Evolutionary conservation across 495 filamentous ascomycete genomes (phyloP).

Genomic region (Daldinia grandis): DNA sequence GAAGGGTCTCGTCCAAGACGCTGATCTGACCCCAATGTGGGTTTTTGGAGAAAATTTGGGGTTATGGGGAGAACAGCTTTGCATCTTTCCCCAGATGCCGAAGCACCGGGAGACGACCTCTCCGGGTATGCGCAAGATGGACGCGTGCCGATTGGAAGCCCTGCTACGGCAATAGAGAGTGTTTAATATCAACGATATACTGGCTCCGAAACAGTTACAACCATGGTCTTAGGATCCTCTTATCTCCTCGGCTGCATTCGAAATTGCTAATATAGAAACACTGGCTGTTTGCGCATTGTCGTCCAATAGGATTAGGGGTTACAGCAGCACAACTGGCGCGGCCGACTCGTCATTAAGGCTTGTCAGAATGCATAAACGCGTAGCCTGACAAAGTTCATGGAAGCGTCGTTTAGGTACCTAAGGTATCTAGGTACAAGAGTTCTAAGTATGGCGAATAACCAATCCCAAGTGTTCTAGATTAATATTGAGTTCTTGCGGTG

Average conservation of each 20-base stretch:
- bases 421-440: neutral
- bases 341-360: constrained; percentile 3
- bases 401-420: neutral
- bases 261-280: constrained; percentile 23
- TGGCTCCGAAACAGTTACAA: constrained; percentile 20
- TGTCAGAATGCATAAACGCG: neutral
- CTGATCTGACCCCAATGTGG: constrained; percentile 37
- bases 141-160: constrained; percentile 37
- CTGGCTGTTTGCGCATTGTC: neutral
- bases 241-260: constrained; percentile 14
- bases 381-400: constrained; percentile 4
- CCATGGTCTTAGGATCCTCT: neutral
- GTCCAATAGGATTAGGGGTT: neutral
- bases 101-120: constrained; percentile 38
- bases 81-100: constrained; percentile 41
- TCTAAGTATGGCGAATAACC: neutral
- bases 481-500: constrained; percentile 34
- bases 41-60: constrained; percentile 38
- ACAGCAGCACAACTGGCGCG: neutral
- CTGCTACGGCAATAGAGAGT: constrained; percentile 19
- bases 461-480: neutral
- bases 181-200: constrained; percentile 25
- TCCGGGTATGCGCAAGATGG: constrained; percentile 35
- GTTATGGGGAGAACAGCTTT: constrained; percentile 31
- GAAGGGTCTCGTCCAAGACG: constrained; percentile 31